Evolutionary conservation across 495 filamentous ascomycete genomes (phyloP), one percentile per base, ranked within the genome.

Genomic region (Tuber calosporum): DNA sequence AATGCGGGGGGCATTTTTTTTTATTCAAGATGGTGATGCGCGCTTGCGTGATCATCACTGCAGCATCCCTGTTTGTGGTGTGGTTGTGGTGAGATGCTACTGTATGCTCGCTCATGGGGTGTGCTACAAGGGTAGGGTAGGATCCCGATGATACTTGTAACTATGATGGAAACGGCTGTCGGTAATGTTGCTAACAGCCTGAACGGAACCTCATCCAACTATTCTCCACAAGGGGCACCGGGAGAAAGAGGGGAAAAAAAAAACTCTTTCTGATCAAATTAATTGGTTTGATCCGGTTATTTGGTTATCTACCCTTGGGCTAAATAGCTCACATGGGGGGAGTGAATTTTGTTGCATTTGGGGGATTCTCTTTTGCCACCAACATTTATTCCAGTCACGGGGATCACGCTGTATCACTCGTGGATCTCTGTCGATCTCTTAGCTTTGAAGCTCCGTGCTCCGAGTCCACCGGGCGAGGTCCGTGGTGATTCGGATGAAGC

Each of bases 61-160:
- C 53, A 62, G 13, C 53, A 62, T 62, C 53, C 53, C 26, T 62
- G 53, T 62, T 62, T 62, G 53, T 62, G 48, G 48, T n/a, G 1
- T 53, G 48, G 48, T 53, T 53, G 48, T 53, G 53, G 53, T 62
- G 53, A 62, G 53, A 62, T 62, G 53, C 53, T 62, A n/a, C n/a
- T n/a, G n/a, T n/a, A 34, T 34, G 53, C 53, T 62, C 34, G 53
- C 53, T 34, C 26, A 62, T 62, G 53, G n/a, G n/a, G 30, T 62
- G 53, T 62, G 53, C 53, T 6, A 62, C 53, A 62, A 34, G 53
- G 53, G 53, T 62, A 34, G 15, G 53, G 53, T 34, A 30, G 48
- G 53, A 62, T 62, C 53, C 53, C 53, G 26, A 62, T 62, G 53
- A 30, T 34, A 19, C 39, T 40, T 40, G 39, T 40, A 30, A 34